These are phyloP conservation scores for Physcomitrellopsis africana DNA, from an alignment of 225 moss, liverwort and hornwort genomes.

Conservation along the genomic window DNA sequence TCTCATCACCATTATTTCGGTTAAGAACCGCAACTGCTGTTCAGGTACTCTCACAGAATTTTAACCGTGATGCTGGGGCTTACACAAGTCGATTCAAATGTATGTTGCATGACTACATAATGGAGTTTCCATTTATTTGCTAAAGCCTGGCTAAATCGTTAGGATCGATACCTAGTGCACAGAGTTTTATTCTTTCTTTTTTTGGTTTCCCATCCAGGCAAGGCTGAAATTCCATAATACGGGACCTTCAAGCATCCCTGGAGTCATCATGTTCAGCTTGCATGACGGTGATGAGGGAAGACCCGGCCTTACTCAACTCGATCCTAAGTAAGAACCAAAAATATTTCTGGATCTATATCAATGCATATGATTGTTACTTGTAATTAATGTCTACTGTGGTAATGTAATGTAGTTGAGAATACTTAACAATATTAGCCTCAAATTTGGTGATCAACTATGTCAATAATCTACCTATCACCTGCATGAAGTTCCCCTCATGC, in stretches of 20 bases:
- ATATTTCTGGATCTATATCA: no score
- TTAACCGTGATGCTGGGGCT: neutral
- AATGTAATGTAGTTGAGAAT: neutral
- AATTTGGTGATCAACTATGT: neutral
- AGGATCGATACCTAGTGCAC: neutral
- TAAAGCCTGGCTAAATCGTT: neutral
- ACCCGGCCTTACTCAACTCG: conserved; percentile 77
- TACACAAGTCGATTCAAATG: neutral
- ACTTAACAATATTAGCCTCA: neutral
- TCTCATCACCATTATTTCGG: conserved; percentile 88
- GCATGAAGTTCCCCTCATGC: neutral
- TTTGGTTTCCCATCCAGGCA: conserved; percentile 42
- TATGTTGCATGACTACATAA: neutral
- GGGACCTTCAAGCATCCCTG: conserved; percentile 64
- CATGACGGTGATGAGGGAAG: conserved; percentile 77
- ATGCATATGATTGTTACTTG: neutral
- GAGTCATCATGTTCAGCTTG: conserved; percentile 68
- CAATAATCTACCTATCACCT: neutral
- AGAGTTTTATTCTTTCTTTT: neutral
- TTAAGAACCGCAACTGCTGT: conserved; percentile 70
- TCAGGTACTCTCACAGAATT: conserved; percentile 50
- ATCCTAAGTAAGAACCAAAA: conserved; percentile 55
- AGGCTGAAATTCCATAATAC: conserved; percentile 83
- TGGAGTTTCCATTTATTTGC: neutral
- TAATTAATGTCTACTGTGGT: neutral